A percentile compares a stretch with the other conserved stretches of the same genome.
Evolutionary conservation across 805 yeast genomes (phyloP).

Genomic region (Candida rishiriensis): DNA sequence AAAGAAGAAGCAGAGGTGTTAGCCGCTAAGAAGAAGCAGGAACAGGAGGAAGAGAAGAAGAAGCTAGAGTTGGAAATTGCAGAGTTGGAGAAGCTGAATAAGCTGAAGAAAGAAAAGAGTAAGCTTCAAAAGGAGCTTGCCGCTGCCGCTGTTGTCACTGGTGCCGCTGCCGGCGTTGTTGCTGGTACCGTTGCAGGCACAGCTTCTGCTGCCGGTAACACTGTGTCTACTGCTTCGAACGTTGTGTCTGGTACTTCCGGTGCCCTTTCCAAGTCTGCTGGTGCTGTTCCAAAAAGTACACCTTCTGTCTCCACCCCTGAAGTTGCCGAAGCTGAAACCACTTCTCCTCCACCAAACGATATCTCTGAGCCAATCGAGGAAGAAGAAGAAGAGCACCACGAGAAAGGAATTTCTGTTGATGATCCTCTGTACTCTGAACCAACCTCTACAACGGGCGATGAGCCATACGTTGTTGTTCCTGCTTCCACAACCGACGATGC

Average conservation of each 20-base stretch:
- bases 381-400: conserved; percentile 13
- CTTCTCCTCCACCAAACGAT: conserved; percentile 9
- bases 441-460: not conserved
- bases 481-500: conserved; percentile 6
- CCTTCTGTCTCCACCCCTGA: conserved; percentile 8
- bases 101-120: conserved; percentile 30
- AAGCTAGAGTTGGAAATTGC: conserved; percentile 17
- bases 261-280: conserved; percentile 27
- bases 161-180: conserved; percentile 14
- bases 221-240: conserved; percentile 10
- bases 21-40: conserved; percentile 17
- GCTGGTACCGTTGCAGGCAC: conserved; percentile 19
- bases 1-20: conserved; percentile 24
- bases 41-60: conserved; percentile 12
- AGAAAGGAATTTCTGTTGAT: conserved; percentile 13
- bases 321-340: conserved; percentile 14
- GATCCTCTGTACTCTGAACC: conserved; percentile 9
- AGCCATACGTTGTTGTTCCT: conserved; percentile 3
- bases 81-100: conserved; percentile 20
- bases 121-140: conserved; percentile 33
- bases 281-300: conserved; percentile 16
- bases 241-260: conserved; percentile 16
- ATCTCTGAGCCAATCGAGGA: conserved; percentile 33
- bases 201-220: conserved; percentile 21
- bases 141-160: conserved; percentile 35